Evolutionary conservation across 2,329 filamentous ascomycete genomes (phyloP), one percentile per base, ranked within the genome.

Genomic region (Amylocarpus encephaloides): DNA sequence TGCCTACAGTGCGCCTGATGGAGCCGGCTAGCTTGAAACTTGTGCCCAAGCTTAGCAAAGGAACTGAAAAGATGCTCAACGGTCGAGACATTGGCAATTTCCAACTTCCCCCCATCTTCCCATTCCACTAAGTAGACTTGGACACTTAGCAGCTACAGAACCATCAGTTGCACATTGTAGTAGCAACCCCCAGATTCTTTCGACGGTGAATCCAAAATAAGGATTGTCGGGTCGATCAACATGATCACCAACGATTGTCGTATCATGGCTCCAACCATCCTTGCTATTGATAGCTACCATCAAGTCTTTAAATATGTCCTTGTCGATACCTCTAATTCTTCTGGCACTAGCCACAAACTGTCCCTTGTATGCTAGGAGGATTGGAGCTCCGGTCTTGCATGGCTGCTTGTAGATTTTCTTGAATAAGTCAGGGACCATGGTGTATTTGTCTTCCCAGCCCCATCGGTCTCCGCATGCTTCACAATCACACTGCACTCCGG

Each of bases 111-210:
- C 58, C 29, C 48, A 54, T 11, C 22, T 45, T 52, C 87, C 86
- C 54, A 83, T 88, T 0, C 88, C 88, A 57, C 88, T 88, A 52
- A 85, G 86, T 4, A 94, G 72, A 61, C 90, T 90, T 55, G 92
- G 86, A 11, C 88, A 88, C 52, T 89, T 89, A 1, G 85, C 84
- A 11, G 88, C 88, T 42, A 93, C 85, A 59, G 88, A 82, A 0
- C 86, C 91, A 52, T 79, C 69, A 7, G 57, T 55, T 6, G 52
- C 57, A 53, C 61, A 64, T 49, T 64, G 62, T 52, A 63, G 52
- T 10, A 64, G 39, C 33, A 63, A 44, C 9, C 54, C 46, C 62
- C 62, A 63, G 9, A 64, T 39, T 32, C 62, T 52, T 43, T 64
- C 62, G 22, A 64, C 47, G 3, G 57, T 52, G 32, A 62, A 64